phyloP scores from a whole-genome alignment of 2,329 filamentous ascomycete genomes.

The Teratosphaeria viscida region DNA sequence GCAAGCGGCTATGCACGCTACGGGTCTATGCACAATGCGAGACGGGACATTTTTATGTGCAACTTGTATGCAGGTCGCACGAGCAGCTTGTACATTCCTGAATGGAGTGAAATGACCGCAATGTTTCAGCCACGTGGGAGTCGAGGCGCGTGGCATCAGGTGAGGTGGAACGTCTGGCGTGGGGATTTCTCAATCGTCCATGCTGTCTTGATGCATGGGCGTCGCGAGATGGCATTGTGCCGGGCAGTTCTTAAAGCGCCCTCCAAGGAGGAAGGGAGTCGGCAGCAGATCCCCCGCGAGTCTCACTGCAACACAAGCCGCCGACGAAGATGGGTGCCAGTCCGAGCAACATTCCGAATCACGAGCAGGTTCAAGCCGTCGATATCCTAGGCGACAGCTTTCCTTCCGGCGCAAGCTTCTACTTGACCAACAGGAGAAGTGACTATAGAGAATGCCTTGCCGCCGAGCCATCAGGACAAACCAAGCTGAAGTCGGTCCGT shows the following conservation, averaged over 20 bases:
- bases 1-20: background rate
- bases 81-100: background rate
- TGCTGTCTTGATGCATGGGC: constrained; percentile 5
- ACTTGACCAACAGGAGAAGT: constrained; percentile 5
- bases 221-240: constrained; percentile 1
- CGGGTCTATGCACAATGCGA: background rate
- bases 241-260: background rate
- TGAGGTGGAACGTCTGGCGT: background rate
- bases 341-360: constrained; percentile 6
- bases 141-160: background rate
- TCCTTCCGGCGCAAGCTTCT: constrained; percentile 5
- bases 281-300: background rate
- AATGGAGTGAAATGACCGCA: background rate
- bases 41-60: background rate
- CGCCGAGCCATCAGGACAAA: constrained; percentile 1
- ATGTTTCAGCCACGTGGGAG: background rate
- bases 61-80: background rate
- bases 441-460: constrained; percentile 5
- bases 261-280: background rate
- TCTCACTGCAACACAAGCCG: background rate
- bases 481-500: constrained; percentile 1
- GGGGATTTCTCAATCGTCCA: constrained; percentile 1
- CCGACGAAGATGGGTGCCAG: constrained; percentile 2
- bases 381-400: constrained; percentile 7
- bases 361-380: constrained; percentile 2